Percentiles rank a stretch among this genome's conserved stretches.
Conservation (phyloP, 75 land plant species). For the Picea glauca region DNA sequence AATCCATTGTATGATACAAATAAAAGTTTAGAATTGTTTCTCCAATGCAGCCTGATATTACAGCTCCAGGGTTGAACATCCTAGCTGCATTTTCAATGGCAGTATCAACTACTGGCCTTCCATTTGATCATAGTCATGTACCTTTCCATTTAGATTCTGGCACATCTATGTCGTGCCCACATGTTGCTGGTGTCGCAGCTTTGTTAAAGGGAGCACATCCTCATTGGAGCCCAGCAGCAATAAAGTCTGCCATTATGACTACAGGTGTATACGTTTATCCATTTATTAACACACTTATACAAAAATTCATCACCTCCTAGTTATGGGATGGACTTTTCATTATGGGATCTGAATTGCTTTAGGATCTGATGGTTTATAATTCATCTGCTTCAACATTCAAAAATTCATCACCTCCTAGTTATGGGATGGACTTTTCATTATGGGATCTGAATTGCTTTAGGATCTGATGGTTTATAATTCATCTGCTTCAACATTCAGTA, state of each 20-base stretch:
- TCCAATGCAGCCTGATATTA: constrained; percentile 27
- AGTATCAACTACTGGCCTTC: background rate
- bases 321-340: background rate
- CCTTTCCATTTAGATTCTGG: constrained; percentile 18
- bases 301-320: background rate
- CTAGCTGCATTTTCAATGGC: constrained; percentile 21
- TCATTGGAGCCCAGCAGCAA: constrained; percentile 32
- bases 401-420: background rate
- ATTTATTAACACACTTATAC: background rate
- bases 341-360: too few relatives aligned
- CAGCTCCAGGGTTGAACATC: constrained; percentile 31
- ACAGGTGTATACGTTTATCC: constrained; percentile 12
- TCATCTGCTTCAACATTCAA: too few relatives aligned
- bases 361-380: too few relatives aligned
- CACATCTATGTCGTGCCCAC: constrained; percentile 34
- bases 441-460: too few relatives aligned
- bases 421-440: background rate
- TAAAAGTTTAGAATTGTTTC: background rate
- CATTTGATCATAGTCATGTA: constrained; percentile 6
- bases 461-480: too few relatives aligned
- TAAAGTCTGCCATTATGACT: constrained; percentile 30
- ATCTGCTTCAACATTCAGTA: too few relatives aligned
- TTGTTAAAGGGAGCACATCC: constrained; percentile 24
- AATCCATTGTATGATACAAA: background rate
- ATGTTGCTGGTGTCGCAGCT: constrained; percentile 20